phyloP scores from a whole-genome alignment of 345 rosid genomes.

The Eucalyptus microcorys region DNA sequence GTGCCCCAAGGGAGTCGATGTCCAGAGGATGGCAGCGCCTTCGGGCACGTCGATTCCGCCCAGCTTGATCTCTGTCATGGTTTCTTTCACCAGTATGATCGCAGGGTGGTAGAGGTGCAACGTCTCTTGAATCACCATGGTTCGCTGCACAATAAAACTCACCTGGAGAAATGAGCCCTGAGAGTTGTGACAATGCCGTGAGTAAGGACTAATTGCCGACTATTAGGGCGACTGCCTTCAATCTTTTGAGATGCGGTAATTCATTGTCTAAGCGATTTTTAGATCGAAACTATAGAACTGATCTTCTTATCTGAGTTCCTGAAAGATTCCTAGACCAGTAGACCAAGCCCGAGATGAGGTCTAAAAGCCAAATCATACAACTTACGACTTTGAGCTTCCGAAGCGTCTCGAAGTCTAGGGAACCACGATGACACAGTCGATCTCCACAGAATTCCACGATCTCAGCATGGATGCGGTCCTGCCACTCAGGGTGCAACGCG shows the following conservation, averaged over 20 bases:
- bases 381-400: neutral
- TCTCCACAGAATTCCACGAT: neutral
- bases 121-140: conserved; percentile 2
- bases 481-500: conserved; percentile 16
- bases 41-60: conserved; percentile 12
- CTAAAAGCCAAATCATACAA: neutral
- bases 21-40: conserved; percentile 4
- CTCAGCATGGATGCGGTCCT: conserved; percentile 8
- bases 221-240: neutral
- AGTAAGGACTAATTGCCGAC: neutral
- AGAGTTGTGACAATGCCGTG: neutral
- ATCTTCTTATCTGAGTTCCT: neutral
- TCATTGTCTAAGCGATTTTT: neutral
- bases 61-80: conserved; percentile 6
- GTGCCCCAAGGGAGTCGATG: neutral
- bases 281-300: neutral
- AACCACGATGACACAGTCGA: neutral
- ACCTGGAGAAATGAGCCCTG: neutral
- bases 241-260: neutral
- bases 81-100: neutral
- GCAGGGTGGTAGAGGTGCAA: conserved; percentile 5
- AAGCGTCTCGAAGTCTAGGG: conserved; percentile 1
- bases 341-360: neutral
- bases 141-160: neutral
- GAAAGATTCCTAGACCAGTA: neutral